phyloP scores from a whole-genome alignment of 2,329 filamentous ascomycete genomes.

The Neoscytalidium dimidiatum region DNA sequence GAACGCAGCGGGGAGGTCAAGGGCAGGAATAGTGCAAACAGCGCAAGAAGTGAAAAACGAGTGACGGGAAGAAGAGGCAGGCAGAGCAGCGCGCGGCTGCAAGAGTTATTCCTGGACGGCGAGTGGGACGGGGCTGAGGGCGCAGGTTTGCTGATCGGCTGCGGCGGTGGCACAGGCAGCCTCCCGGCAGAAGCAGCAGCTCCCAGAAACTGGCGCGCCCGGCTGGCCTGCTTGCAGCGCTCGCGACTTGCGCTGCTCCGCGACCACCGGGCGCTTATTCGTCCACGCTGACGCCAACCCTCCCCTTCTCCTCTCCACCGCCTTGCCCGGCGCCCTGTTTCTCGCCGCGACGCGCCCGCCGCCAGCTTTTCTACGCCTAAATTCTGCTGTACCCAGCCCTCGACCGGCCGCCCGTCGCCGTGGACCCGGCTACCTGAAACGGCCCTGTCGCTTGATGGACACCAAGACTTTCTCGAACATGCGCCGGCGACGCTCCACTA shows the following conservation, averaged over 20 bases:
- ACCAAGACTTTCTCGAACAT: not conserved
- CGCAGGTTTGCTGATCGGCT: slow-evolving; percentile 16
- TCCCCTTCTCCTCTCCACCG: not conserved
- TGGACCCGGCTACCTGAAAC: slow-evolving; percentile 8
- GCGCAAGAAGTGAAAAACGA: not conserved
- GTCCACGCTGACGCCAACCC: not conserved
- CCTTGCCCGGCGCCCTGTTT: not conserved
- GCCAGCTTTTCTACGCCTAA: too few relatives aligned
- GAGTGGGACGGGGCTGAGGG: slow-evolving; percentile 17
- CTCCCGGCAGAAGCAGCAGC: not conserved
- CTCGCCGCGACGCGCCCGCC: too few relatives aligned
- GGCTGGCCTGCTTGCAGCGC: not conserved
- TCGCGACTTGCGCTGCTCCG: not conserved
- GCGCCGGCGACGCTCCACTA: not conserved
- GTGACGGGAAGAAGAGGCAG: slow-evolving; percentile 11
- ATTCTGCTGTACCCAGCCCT: not conserved
- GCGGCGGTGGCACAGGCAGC: slow-evolving; percentile 12
- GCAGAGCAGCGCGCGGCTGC: slow-evolving; percentile 8
- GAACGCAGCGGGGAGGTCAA: not conserved
- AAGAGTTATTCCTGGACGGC: slow-evolving; percentile 14
- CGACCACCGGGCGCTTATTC: not conserved
- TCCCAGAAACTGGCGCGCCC: not conserved
- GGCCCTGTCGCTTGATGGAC: not conserved
- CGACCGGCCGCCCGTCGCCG: slow-evolving; percentile 1
- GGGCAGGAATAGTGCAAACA: not conserved